Evolutionary conservation across 306 rosid species (phyloP), one percentile per base, ranked within the genome.

Genomic region (Cucumis melo): DNA sequence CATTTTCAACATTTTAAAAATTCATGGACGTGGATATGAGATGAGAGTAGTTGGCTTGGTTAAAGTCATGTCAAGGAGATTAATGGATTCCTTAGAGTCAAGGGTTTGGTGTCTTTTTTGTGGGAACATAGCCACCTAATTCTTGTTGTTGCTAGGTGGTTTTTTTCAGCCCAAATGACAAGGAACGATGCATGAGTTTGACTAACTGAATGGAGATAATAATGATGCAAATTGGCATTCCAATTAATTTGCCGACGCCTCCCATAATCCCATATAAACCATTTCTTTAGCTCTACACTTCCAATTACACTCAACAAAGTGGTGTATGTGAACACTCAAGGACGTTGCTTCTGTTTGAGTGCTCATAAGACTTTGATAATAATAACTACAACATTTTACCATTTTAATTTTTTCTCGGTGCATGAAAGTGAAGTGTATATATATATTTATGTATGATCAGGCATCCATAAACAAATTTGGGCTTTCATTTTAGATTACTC

Each of bases 101-200:
- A 70, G 39, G 74, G 4, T 32, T 67, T 42, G 75, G 75, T 70
- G 57, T 24, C 39, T 14, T 70, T 46, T 14, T 46, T 46, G 41
- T 44, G 51, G 51, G 53, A 24, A n/a, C 73, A n/a, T 11, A 65
- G 51, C 12, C 10, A 65, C 46, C 73, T 32, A 10, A 65, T 29
- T 65, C 50, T 10, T 65, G 73, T 65, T 65, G 10, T 66, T 41
- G 32, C 21, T 20, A 27, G 54, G 54, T 1, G 7, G 9, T 6
- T 4, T 34, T 64, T 64, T 38, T 19, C 50, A 8, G 27, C 72
- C 14, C 72, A 36, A 64, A 64, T 64, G 73, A 66, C 53, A 41
- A 66, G 73, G 32, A 39, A 66, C 73, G 54, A 39, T 39, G 73
- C 53, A 66, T 66, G 73, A 66, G 54, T 66, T 66, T 66, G 73